Evolutionary conservation across 2,329 filamentous ascomycete species (phyloP).

Genomic region (Apiospora saccharicola): DNA sequence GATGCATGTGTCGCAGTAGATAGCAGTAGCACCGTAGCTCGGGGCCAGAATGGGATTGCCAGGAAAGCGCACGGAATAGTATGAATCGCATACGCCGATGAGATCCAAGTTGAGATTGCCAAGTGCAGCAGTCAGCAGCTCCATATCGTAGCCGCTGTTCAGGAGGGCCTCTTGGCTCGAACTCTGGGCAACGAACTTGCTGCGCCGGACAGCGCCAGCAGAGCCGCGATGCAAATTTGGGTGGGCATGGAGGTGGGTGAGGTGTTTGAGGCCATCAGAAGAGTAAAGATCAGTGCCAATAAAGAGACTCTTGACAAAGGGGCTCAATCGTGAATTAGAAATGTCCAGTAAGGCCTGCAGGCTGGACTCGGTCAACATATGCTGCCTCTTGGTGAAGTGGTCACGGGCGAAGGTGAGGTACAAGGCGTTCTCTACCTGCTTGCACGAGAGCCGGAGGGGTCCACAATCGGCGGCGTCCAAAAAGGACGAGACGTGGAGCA

Average conservation of each 20-base stretch:
- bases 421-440: conserved; percentile 5
- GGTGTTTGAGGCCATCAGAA: conserved; percentile 2
- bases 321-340: not conserved
- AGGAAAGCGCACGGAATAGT: conserved; percentile 16
- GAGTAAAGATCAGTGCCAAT: conserved; percentile 9
- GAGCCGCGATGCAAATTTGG: conserved; percentile 18
- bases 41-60: conserved; percentile 6
- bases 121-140: not conserved
- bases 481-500: conserved; percentile 16
- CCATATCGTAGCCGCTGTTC: conserved; percentile 15
- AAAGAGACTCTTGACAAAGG: conserved; percentile 5
- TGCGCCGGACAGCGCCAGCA: not conserved
- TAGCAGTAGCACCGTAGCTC: conserved; percentile 12
- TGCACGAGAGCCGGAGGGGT: conserved; percentile 17
- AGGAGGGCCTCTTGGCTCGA: conserved; percentile 12
- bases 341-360: conserved; percentile 20
- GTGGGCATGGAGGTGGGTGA: not conserved
- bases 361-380: conserved; percentile 20
- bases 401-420: conserved; percentile 7
- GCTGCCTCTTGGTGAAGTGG: conserved; percentile 8
- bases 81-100: conserved; percentile 15
- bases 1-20: conserved; percentile 17
- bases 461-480: conserved; percentile 2
- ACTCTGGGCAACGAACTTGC: conserved; percentile 1
- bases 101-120: not conserved